Base-by-base conservation (phyloP, 2,329 filamentous ascomycete species). In the Pseudocercospora musae region DNA sequence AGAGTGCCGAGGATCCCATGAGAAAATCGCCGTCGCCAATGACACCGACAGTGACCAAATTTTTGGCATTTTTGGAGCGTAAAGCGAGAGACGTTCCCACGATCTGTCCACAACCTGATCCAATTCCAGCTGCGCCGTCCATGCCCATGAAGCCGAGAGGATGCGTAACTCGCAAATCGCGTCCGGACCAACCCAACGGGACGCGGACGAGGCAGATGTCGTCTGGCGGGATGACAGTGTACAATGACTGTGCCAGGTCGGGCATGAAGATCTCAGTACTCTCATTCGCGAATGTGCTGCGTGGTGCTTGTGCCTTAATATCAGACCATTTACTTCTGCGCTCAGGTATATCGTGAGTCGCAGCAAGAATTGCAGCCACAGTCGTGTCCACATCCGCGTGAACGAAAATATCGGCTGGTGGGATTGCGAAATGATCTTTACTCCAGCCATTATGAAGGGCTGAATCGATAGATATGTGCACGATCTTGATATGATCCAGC, bases 391-490 rank as follows among this genome's bases (percentile, higher is more conserved):
- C 58, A 46, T 68, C 66, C 10, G 66, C 66, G 25, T 59, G 52
- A 13, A 68, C 58, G 8, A 48, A 21, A 25, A 66, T 59, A 46
- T 68, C 66, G 2, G 60, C 63, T 4, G 62, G 63, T 8, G 66
- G 59, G 27, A 66, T 52, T 1, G 63, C 66, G 37, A 68, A 68
- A 42, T 66, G 66, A 18, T 68, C 66, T 42, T 68, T 68, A 8
- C 61, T 64, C 66, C 63, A 68, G n/a, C 66, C 66, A 31, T 68
- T 68, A 48, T 68, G 66, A 2, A 68, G 57, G 9, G 58, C 58
- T n/a, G 59, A 59, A 25, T 68, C 66, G 29, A 68, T 21, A 21
- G 55, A 60, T 20, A 66, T 27, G 29, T 66, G 64, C 0, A 66
- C 54, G 25, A 68, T 57, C 20, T 29, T 64, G 6, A 53, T 49